Evolutionary conservation across 208 protist species (phyloP), one percentile per base, ranked within the genome.

Genomic region (Acanthamoeba triangularis): DNA sequence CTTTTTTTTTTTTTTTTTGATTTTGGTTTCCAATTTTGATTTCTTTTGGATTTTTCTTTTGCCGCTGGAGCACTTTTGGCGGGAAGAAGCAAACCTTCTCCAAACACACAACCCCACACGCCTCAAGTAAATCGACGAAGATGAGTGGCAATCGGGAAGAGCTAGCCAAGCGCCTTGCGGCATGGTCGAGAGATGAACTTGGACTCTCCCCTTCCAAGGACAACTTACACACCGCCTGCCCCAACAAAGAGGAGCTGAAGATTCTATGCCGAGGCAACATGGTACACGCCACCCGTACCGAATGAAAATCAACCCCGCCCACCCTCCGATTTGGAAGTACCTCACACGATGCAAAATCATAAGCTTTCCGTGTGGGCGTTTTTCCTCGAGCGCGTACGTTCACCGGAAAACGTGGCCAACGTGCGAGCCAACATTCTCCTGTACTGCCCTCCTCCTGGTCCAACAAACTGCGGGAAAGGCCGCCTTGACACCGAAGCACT

Each of bases 331-430:
- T 47, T 47, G 3, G 41, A 47, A 47, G 41, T 47, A 0, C 41
- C 41, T 47, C 41, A 11, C 41, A 44, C 41, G 41, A 47, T 7
- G 41, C 5, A 3, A 3, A 61, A 28, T 61, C 56, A 28, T 67
- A 3, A 78, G 69, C 69, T 78, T 47, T 78, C 69, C 2, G 69
- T 78, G n/a, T 78, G 69, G 69, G 35, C 69, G 16, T 78, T 78
- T 30, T 78, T 78, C 16, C 69, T 78, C 35, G 69, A 78, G n/a
- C 69, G 69, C n/a, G 69, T 78, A n/a, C 69, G 69, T 78, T 78
- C 69, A 6, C 33, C 33, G 2, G 33, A 78, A 4, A 35, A 78
- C 35, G 69, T 78, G 30, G 33, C n/a, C 16, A 11, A 33, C 35
- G 35, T 78, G 33, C 33, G 69, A 41, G 69, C n/a, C 69, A 78